Evolutionary conservation across 768 basidiomycete species (phyloP).

Genomic region (Lentinula sp.): DNA sequence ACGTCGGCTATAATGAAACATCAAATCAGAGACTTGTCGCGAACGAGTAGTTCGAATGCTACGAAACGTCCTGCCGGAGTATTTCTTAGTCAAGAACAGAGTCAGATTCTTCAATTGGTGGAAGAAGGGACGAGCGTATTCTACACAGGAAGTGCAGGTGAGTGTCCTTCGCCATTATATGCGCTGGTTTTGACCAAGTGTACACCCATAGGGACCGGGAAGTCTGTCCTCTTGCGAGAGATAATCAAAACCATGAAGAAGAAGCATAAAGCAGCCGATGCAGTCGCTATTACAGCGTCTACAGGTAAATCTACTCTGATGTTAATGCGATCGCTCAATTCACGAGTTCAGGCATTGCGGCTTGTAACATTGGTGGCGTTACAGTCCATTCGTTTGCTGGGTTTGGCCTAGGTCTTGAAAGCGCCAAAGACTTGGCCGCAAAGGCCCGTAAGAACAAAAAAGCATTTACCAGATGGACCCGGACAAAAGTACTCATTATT

Average conservation of each 20-base stretch:
- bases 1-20: constrained; percentile 8
- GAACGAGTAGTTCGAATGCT: neutral
- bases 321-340: neutral
- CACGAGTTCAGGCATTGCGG: constrained; percentile 67
- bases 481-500: constrained; percentile 80
- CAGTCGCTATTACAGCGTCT: constrained; percentile 90
- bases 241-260: constrained; percentile 74
- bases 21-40: constrained; percentile 13
- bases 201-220: constrained; percentile 76
- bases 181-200: constrained; percentile 10
- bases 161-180: constrained; percentile 15
- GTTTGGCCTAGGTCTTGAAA: constrained; percentile 76
- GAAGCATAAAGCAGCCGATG: constrained; percentile 54
- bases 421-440: constrained; percentile 48
- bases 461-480: constrained; percentile 69
- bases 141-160: constrained; percentile 97
- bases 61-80: constrained; percentile 31
- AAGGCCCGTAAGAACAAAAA: constrained; percentile 84
- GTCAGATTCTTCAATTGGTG: constrained; percentile 74
- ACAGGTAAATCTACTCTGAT: constrained; percentile 48
- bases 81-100: constrained; percentile 82
- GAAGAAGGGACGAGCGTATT: constrained; percentile 73
- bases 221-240: constrained; percentile 89
- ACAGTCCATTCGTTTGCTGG: constrained; percentile 97
- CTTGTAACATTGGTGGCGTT: constrained; percentile 94